Evolutionary conservation across 1,284 basidiomycete genomes (phyloP), one percentile per base, ranked within the genome.

Genomic region (Melampsora americana): DNA sequence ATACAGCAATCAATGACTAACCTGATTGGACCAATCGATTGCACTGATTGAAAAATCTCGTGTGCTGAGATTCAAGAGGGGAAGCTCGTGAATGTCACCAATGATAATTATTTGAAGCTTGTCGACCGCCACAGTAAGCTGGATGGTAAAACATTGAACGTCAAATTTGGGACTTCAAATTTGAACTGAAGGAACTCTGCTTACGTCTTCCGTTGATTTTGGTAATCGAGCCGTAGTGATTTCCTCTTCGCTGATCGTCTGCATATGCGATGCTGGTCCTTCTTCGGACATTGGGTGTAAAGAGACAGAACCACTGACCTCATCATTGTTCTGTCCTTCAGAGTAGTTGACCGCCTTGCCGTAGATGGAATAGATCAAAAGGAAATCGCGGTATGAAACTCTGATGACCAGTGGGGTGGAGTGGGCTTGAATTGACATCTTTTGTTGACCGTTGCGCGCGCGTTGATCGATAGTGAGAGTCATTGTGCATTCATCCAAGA

Each of bases 61-160:
- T 23, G 95, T 86, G 80, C 89, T 90, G 44, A 99, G 83, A 83
- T 99, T 93, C 28, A 99, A 85, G 85, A 98, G 88, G 0, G 96
- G 96, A 80, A 98, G 90, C 80, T 98, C 95, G 80, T 99, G 92
- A 77, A 93, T 84, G 83, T 99, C 96, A 2, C 95, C 93, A 78
- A 99, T 96, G 44, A 99, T 86, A 65, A 99, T 89, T 42, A 99
- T 85, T 78, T 95, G 91, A 84, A 99, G 90, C 2, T 95, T 95
- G 78, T 95, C 92, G 78, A 95, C 88, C 0, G 88, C 89, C 0
- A 88, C 91, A 81, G 89, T 90, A 78, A 96, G 86, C 90, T 95
- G 78, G 0, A 70, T 42, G 26, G 44, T 39, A 26, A 53, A 28
- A 4, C 72, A 62, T 62, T 32, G 18, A 5, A 53, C 18, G 7